Evolutionary conservation across 768 basidiomycete genomes (phyloP).

Genomic region (Mycena galericulata): DNA sequence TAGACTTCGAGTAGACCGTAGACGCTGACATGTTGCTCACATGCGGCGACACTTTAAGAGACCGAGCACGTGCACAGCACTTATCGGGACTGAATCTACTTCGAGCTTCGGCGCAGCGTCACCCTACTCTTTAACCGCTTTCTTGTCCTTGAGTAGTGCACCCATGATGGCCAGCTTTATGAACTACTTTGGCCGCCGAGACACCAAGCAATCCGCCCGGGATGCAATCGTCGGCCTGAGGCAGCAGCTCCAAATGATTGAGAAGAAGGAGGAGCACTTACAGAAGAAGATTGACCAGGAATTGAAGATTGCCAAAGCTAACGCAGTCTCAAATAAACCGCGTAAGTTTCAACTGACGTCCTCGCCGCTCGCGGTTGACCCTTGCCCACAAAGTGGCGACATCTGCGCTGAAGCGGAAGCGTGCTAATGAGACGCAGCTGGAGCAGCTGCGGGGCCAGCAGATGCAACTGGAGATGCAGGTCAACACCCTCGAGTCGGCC

Average conservation of each 20-base stretch:
- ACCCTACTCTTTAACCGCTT: conserved; percentile 27
- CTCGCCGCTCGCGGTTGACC: conserved; percentile 11
- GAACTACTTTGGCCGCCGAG: conserved; percentile 89
- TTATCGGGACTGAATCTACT: conserved; percentile 29
- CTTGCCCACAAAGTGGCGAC: conserved; percentile 70
- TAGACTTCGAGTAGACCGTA: conserved; percentile 15
- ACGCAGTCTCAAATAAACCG: conserved; percentile 93
- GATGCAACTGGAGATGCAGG: conserved; percentile 94
- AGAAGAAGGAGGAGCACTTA: conserved; percentile 99
- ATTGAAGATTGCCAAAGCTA: conserved; percentile 88
- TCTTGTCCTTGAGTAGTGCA: conserved; percentile 13
- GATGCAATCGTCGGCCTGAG: conserved; percentile 95
- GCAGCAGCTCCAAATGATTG: conserved; percentile 95
- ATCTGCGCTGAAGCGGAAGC: conserved; percentile 93
- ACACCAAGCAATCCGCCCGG: conserved; percentile 86
- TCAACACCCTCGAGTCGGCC: conserved; percentile 96
- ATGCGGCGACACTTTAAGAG: too few species aligned
- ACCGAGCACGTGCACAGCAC: background rate
- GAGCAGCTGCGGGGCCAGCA: conserved; percentile 88
- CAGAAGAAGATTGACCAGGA: conserved; percentile 98
- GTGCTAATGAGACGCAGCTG: conserved; percentile 86
- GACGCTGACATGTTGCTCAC: too few species aligned
- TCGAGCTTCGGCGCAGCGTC: conserved; percentile 22
- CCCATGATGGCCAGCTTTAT: conserved; percentile 82
- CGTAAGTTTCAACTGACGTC: conserved; percentile 64